phyloP scores from a whole-genome alignment of 306 rosid genomes.

The Trichosanthes cucumerina region DNA sequence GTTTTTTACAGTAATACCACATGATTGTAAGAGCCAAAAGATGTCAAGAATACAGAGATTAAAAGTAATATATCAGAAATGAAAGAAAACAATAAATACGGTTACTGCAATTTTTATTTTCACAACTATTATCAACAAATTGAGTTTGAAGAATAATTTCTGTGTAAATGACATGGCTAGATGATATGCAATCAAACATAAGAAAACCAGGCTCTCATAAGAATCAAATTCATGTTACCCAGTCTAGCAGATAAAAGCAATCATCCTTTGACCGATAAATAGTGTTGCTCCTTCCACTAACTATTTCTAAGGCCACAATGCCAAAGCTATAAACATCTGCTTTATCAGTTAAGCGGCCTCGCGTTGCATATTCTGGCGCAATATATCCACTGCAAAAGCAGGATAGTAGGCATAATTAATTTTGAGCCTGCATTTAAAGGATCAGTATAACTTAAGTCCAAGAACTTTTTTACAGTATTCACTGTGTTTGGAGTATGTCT shows the following conservation, averaged over 20 bases:
- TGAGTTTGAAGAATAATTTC: background rate
- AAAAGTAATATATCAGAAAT: too few relatives aligned
- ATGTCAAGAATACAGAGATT: too few relatives aligned
- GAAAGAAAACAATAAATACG: background rate
- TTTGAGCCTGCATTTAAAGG: background rate
- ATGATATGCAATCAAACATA: background rate
- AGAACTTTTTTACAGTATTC: too few relatives aligned
- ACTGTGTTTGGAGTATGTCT: background rate
- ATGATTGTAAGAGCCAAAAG: too few relatives aligned
- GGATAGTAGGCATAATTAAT: background rate
- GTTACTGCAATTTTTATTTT: background rate
- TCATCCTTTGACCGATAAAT: background rate
- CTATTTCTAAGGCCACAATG: background rate
- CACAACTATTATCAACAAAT: background rate
- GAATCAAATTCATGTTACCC: background rate
- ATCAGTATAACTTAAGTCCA: too few relatives aligned
- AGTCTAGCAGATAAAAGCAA: background rate
- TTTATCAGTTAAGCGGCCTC: background rate
- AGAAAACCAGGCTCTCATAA: background rate
- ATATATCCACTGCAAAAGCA: background rate
- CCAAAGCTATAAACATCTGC: background rate
- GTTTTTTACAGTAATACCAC: too few relatives aligned
- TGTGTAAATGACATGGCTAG: too few relatives aligned
- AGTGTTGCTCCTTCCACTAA: background rate
- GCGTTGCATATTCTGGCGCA: background rate